Base-by-base conservation (phyloP, 352 stramenopile genomes). In the Pythium diclinum region DNA sequence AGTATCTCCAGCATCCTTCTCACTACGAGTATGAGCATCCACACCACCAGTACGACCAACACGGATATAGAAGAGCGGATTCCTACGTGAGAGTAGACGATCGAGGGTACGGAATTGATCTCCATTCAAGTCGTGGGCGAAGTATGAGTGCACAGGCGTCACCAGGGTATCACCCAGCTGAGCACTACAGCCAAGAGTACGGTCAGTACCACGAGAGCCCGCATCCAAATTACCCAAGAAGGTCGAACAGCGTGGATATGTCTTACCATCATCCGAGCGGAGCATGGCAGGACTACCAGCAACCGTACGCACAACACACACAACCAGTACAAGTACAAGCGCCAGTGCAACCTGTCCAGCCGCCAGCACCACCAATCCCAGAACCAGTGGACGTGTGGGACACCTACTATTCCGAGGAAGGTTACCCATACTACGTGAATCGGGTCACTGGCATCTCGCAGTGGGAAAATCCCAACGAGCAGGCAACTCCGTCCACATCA, bases 401-500 rank as follows among this genome's bases (percentile, higher is more conserved):
- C 13, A 88, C 75, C 7, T 78, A 86, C 40, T 89, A 90, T 65
- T 88, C 79, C 0, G 61, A 83, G 46, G 78, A 94, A 48, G 86
- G 86, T 5, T 90, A 94, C 49, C 69, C 77, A 16, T 94, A 92
- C 67, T 94, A 91, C 54, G 81, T 93, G 16, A 87, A 92, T 68
- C 73, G 71, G 65, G 54, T 53, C 32, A 91, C 84, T 3, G 83
- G 84, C 19, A 63, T 79, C 28, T 94, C 86, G 0, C 86, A 92
- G 58, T 94, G 84, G 86, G 86, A 92, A 49, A 81, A 79, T n/a
- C 83, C 86, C 1, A 70, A 63, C 30, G 52, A 34, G 3, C 11
- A 0, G 11, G 16, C 36, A 11, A 25, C 25, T 7, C 8, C 21
- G 11, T 25, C 61, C 8, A 49, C 52, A 56, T 30, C 59, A 17